Base-by-base conservation (phyloP, 805 yeast genomes). In the Saccharomycopsis olivae region DNA sequence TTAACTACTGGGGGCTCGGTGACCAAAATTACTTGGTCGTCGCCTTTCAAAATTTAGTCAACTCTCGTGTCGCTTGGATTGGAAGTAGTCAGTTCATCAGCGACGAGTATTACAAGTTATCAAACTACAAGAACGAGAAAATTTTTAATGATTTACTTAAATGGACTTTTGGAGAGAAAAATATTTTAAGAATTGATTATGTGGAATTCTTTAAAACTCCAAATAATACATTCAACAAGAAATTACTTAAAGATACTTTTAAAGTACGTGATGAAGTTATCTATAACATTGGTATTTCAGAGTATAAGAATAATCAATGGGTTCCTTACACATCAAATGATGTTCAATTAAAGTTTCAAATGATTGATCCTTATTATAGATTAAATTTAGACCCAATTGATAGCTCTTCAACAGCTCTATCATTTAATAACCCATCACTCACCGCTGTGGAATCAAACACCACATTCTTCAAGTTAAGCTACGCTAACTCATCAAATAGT, bases 281-380 rank as follows among this genome's bases (percentile, higher is more conserved):
- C 32, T 88, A 73, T 51, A 57, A 64, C 28, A 65, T 72, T 38
- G 64, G 60, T 3, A 38, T 77, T 11, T 58, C 68, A 24, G 60
- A 71, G 52, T 74, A 74, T 72, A 55, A 60, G 39, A 56, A 59
- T 33, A 57, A 51, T 35, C 36, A 60, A 39, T 92, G 95, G 96
- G 65, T 56, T 11, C 94, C 95, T 23, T 86, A 59, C 55, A 40
- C 39, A 5, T 35, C 47, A n/a, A 68, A 71, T 38, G 82, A 79
- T 45, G 57, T 84, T 41, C 98, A 92, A 62, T 65, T 92, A 41
- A 88, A 86, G 53, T 75, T 87, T 58, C 75, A 72, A 53, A 79
- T 92, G 89, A 71, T 92, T 48, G 97, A 92, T 57, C 98, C 99
- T 32, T 92, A 89, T 65, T 87, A 87, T 56, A 76, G 98, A 54